Evolutionary conservation across 768 basidiomycete genomes (phyloP), one percentile per base, ranked within the genome.

Genomic region (Mycena vitilis): DNA sequence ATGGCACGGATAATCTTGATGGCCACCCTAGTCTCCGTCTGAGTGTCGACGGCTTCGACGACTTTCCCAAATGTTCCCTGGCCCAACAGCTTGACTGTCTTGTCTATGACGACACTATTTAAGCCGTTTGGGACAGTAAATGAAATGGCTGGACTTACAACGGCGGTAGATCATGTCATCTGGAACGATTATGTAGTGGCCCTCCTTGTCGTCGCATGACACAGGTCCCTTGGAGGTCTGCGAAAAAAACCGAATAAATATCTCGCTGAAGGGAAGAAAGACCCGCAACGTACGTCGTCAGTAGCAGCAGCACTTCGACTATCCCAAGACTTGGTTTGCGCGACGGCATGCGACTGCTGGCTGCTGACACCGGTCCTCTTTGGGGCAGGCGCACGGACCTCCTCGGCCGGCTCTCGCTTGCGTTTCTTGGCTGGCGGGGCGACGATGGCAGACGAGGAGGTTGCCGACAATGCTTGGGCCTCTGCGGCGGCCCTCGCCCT

Each of bases 61-160:
- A 99, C 98, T 80, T 99, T 99, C 73, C 98, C 98, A 76, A 99
- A 99, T 16, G 98, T 99, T 15, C 98, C 98, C 82, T 99, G 97
- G 20, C 98, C 98, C 7, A 99, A 85, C 25, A 96, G 84, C 65
- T 90, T 87, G 68, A 96, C 89, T 48, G 96, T 98, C 55, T 93
- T 94, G 88, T 98, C 97, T 98, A 75, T 16, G 66, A 70, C 49
- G 54, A 45, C 63, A 40, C 48, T 60, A 44, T 67, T 59, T 74
- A 45, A 75, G 78, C 48, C 66, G 67, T 56, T 51, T 63, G 66
- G 57, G 53, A 30, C 44, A 20, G 22, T 40, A 49, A 49, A 60
- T 59, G 53, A 58, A 61, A 54, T 65, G 59, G 34, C 51, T 53
- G 30, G 30, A 84, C 91, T 73, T 81, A 95, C 96, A 97, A 74